Evolutionary conservation across 75 land plant species (phyloP), one percentile per base, ranked within the genome.

Genomic region (Cupressus sempervirens): DNA sequence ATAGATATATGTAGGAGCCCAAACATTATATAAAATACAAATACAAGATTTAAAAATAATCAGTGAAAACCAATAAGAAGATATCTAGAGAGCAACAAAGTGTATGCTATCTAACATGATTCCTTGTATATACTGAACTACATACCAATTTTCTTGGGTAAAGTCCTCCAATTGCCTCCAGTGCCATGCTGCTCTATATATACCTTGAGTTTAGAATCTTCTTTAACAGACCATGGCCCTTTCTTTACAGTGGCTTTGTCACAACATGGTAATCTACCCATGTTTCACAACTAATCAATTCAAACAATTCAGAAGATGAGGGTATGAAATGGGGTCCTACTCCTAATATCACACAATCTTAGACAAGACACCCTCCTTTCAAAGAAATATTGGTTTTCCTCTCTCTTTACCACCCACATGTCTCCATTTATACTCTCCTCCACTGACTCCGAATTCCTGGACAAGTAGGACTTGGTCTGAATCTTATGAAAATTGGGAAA

Each of bases 191-290:
- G 87, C 23, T 89, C 89, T n/a, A 92, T 92, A 83, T 92, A 92
- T 54, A 88, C 41, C 86, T 91, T 91, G 75, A 91, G 90, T 52
- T 83, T 88, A 14, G 80, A 86, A 79, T 94, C 95, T 65, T 93
- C 94, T 45, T 93, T 91, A 4, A 88, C 86, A 3, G 93, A 84
- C 80, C 92, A 92, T 34, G 94, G 93, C 1, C 95, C 94, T 83
- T 89, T 93, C 92, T 92, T 91, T 41, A 91, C 90, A 34, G 88
- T 89, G 38, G 91, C 88, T 83, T 90, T 91, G 86, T 90, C 92
- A 84, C 89, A 89, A 80, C 91, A 90, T 34, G 91, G 91, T 81
- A 88, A 85, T 83, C 91, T 85, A 7, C 87, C 91, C 91, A 90
- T 23, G 26, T 62, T 62, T 62, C 29, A 62, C 8, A 62, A 62